Conservation (phyloP, 345 rosid genomes). For the Gossypium herbaceum region DNA sequence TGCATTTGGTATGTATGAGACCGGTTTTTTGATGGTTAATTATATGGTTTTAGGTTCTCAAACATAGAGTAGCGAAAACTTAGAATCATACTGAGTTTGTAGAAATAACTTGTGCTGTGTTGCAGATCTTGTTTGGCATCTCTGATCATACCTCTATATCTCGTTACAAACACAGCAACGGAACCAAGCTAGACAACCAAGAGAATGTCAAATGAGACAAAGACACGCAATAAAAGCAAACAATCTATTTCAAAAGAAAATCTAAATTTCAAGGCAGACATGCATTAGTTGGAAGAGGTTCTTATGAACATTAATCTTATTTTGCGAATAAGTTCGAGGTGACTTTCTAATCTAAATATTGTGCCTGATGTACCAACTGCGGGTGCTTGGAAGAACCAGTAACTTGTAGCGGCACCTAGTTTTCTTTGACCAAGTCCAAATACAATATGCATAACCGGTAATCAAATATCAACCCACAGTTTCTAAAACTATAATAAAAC, state of each 20-base stretch:
- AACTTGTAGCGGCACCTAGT: slow-evolving; percentile 80
- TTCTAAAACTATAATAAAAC: not conserved
- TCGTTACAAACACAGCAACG: slow-evolving; percentile 54
- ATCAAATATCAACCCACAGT: not conserved
- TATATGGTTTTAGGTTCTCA: not conserved
- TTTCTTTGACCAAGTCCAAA: slow-evolving; percentile 35
- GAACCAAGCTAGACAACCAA: slow-evolving; percentile 62
- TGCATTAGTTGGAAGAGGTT: not conserved
- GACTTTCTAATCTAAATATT: slow-evolving; percentile 76
- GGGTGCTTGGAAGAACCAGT: slow-evolving; percentile 60
- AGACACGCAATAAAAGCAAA: not conserved
- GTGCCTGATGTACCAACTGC: slow-evolving; percentile 95
- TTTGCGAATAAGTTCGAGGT: not conserved
- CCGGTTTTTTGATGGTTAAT: not conserved
- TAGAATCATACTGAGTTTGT: slow-evolving; percentile 54
- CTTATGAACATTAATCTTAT: not conserved
- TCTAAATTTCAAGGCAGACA: not conserved
- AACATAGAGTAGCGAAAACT: slow-evolving; percentile 11
- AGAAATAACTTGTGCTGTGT: slow-evolving; percentile 59
- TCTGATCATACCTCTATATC: slow-evolving; percentile 56
- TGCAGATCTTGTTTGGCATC: slow-evolving; percentile 66
- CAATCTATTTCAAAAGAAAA: not conserved
- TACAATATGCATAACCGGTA: not conserved
- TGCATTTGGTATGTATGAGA: not conserved
- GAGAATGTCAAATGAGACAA: not conserved